Conservation (phyloP, 768 basidiomycete species). For the Boletales sp. region DNA sequence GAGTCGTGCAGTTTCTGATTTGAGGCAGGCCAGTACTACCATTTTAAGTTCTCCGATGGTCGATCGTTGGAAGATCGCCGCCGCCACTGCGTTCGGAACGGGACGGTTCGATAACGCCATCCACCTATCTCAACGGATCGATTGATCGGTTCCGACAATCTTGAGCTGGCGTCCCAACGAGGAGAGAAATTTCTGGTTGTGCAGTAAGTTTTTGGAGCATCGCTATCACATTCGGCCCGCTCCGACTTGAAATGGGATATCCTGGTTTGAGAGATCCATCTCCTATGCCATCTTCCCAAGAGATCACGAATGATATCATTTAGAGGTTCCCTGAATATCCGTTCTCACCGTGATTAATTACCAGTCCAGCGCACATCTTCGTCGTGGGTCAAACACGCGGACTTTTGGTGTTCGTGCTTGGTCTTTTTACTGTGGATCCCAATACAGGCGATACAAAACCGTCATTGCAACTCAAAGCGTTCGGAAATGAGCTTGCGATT, state of each 20-base stretch:
- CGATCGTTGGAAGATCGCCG: constrained; percentile 9
- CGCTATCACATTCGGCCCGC: not conserved
- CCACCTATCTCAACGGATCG: not conserved
- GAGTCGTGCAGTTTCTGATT: not conserved
- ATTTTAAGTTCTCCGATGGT: constrained; percentile 3
- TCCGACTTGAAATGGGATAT: no score
- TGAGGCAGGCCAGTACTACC: not conserved
- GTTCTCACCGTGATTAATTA: no score
- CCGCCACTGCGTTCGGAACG: not conserved
- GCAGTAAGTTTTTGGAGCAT: not conserved
- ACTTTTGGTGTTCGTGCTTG: no score
- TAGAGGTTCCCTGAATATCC: not conserved
- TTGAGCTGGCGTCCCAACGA: not conserved
- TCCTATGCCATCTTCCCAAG: no score
- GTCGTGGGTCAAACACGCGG: not conserved
- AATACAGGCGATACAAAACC: no score
- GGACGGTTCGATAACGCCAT: not conserved
- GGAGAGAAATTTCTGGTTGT: not conserved
- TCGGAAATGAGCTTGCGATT: constrained; percentile 6
- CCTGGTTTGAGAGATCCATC: no score
- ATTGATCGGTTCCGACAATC: not conserved
- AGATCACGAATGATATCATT: not conserved
- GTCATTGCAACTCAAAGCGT: not conserved
- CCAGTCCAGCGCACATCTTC: not conserved
- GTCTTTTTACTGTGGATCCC: no score